Base-by-base conservation (phyloP, 306 rosid genomes). In the Canavalia gladiata region DNA sequence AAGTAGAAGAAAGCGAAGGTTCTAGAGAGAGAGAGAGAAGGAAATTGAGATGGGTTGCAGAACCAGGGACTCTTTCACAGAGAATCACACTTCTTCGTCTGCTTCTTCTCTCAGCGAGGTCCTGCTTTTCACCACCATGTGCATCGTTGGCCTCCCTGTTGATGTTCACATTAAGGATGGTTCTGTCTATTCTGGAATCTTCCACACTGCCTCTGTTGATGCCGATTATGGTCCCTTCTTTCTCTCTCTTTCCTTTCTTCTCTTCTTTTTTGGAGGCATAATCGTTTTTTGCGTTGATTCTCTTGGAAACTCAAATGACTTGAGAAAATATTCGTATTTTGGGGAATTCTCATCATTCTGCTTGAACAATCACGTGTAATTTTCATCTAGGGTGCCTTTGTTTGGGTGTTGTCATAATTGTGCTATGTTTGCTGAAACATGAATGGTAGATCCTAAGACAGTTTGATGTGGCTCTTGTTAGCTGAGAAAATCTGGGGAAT, bases 161-260 rank as follows among this genome's bases (percentile, higher is more conserved):
- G 94, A 94, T 57, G 97, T 91, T 55, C 97, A 90, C 30, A 85
- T 91, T 49, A 91, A 75, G 72, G 95, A 94, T 83, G 97, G 97
- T 59, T 94, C 98, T 54, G 87, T 94, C 1, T 91, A 85, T 84
- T 91, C 98, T 82, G 98, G 97, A 83, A 90, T 89, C 87, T 91
- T 95, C 90, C 86, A 91, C 87, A 91, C 97, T 60, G 92, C 97
- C 57, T 90, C 87, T 63, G 70, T 84, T 49, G 88, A 89, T 11
- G 72, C 58, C 29, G 82, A 84, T 62, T 92, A 84, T n/a, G 95
- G 97, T 91, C 18, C 82, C 46, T 77, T 18, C 28, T 43, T 55
- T 47, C 69, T 47, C 10, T 69, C 46, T 6, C 10, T 46, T 80
- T 84, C n/a, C 3, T 58, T 51, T 12, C 64, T 83, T 47, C 31